Evolutionary conservation across 169 alveolate genomes (phyloP).

Genomic region (Haemoproteus tartakovskyi): DNA sequence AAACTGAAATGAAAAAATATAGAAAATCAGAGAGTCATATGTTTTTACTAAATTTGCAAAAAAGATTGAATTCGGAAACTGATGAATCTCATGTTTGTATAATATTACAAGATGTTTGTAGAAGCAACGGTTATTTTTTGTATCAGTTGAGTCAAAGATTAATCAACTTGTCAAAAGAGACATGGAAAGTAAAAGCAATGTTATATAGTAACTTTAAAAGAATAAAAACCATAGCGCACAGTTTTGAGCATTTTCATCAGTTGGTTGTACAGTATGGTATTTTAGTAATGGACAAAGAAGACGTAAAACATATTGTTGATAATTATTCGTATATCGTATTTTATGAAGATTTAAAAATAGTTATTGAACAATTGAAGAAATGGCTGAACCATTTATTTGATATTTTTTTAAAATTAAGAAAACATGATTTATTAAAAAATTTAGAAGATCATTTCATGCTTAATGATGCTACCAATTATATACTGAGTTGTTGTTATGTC

Average conservation of each 20-base stretch:
- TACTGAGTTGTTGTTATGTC: conserved; percentile 22
- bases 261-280: conserved; percentile 36
- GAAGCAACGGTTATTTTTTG: background rate
- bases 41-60: conserved; percentile 19
- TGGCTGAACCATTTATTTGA: conserved; percentile 3
- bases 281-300: conserved; percentile 3
- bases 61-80: background rate
- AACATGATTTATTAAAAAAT: conserved; percentile 4
- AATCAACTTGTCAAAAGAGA: conserved; percentile 5
- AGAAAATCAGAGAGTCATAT: conserved; percentile 33
- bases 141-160: conserved; percentile 38
- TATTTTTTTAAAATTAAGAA: conserved; percentile 10
- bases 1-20: conserved; percentile 14
- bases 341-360: conserved; percentile 5
- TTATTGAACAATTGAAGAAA: background rate
- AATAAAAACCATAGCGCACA: conserved; percentile 17
- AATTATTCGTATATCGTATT: conserved; percentile 19
- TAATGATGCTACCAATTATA: conserved; percentile 5
- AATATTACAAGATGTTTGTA: background rate
- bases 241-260: conserved; percentile 7
- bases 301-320: background rate
- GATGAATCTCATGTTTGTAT: background rate
- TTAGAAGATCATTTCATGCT: conserved; percentile 5
- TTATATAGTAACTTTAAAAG: conserved; percentile 51
- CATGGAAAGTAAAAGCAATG: conserved; percentile 59